Evolutionary conservation across 306 rosid species (phyloP).

Genomic region (Ceratonia siliqua): DNA sequence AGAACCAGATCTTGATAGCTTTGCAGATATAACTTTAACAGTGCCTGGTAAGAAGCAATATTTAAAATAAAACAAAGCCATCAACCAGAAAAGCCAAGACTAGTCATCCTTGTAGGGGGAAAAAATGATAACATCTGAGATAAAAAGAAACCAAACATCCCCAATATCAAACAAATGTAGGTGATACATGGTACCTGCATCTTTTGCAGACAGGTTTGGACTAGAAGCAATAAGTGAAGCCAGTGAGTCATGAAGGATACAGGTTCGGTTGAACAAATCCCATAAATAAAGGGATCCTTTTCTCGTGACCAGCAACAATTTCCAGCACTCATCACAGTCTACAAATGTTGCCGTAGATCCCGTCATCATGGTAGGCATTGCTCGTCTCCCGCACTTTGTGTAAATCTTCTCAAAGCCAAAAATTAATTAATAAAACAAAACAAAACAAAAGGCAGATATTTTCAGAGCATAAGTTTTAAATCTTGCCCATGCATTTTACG

Average conservation of each 20-base stretch:
- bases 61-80: conserved; percentile 5
- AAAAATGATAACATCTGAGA: neutral
- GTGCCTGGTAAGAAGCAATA: conserved; percentile 36
- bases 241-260: conserved; percentile 59
- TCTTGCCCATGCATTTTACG: conserved; percentile 2
- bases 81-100: neutral
- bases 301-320: conserved; percentile 59
- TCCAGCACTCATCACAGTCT: conserved; percentile 66
- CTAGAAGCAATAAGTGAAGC: conserved; percentile 51
- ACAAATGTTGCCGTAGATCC: conserved; percentile 88
- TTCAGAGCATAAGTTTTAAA: conserved; percentile 6
- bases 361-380: conserved; percentile 87
- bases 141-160: conserved; percentile 14
- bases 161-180: conserved; percentile 6
- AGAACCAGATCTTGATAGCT: conserved; percentile 57
- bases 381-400: conserved; percentile 86
- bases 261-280: conserved; percentile 56
- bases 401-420: conserved; percentile 60
- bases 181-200: conserved; percentile 54
- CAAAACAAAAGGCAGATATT: conserved; percentile 23
- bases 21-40: conserved; percentile 58
- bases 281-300: conserved; percentile 61
- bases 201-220: conserved; percentile 58
- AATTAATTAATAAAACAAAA: conserved; percentile 6
- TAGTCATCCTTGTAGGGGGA: conserved; percentile 2